Base-by-base conservation (phyloP, 768 basidiomycete species). In the Lenzites betulinus region DNA sequence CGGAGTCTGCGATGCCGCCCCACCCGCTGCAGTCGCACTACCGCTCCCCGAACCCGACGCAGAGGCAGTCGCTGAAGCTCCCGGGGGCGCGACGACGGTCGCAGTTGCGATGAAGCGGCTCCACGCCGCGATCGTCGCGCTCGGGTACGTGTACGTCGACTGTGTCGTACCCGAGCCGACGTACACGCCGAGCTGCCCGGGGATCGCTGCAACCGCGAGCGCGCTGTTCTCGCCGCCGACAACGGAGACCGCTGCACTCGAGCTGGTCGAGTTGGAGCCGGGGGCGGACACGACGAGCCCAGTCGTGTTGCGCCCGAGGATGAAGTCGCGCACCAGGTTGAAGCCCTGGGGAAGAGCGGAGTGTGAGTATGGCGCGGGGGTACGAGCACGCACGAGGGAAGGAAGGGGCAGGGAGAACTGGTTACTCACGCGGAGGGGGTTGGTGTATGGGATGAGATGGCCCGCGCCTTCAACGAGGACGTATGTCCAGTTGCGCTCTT, bases 401-500 rank as follows among this genome's bases (percentile, higher is more conserved):
- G 13, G 62, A 79, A 78, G 18, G 81, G 67, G 7, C 72, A 64
- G 81, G 13, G n/a, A n/a, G n/a, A n/a, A n/a, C n/a, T n/a, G n/a
- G n/a, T n/a, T 15, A 79, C 70, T 78, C 78, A 89, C 88, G 9
- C 76, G 71, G 47, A 64, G 35, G 3, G 80, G 81, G 50, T 75
- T 71, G 41, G 59, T 65, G n/a, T 74, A 51, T 1, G 75, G 70
- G n/a, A 79, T 61, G 22, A 78, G 73, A 51, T 79, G 79, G 1
- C 80, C 79, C 2, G 78, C 78, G 54, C 70, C 68, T 28, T 65
- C 64, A 28, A 74, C 69, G 42, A 82, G 69, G 2, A 66, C 71
- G 58, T 80, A 82, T 11, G 75, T 77, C 71, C 81, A 87, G 35
- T 81, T 82, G 41, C 90, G 82, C 71, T 91, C 90, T 71, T 89